Evolutionary conservation across 2,329 filamentous ascomycete genomes (phyloP).

Genomic region (Pseudocercospora crystallina): DNA sequence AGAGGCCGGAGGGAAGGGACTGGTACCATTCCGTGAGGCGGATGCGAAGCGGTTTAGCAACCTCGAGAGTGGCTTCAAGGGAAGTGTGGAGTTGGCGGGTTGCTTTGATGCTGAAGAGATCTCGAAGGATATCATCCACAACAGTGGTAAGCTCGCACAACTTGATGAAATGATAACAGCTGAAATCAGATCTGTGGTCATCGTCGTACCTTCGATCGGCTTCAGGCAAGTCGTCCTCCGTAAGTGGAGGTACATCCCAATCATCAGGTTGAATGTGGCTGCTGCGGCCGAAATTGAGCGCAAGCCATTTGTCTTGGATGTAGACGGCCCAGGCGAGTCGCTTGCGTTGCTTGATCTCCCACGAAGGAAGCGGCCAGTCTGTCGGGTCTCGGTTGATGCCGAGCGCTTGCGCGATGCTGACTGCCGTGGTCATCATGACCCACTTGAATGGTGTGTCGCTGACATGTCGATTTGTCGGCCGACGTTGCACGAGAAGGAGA

Average conservation of each 20-base stretch:
- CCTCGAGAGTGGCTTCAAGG: slow-evolving; percentile 45
- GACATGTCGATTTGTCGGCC: slow-evolving; percentile 36
- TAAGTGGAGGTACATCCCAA: slow-evolving; percentile 54
- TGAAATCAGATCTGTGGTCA: slow-evolving; percentile 15
- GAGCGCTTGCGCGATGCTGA: slow-evolving; percentile 59
- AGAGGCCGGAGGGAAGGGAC: slow-evolving; percentile 41
- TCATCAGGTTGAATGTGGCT: slow-evolving; percentile 55
- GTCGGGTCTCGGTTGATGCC: slow-evolving; percentile 63
- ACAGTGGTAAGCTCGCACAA: slow-evolving; percentile 54
- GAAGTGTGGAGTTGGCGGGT: slow-evolving; percentile 46
- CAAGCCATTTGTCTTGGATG: slow-evolving; percentile 65
- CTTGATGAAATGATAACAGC: slow-evolving; percentile 48
- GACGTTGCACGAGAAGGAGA: slow-evolving; percentile 34
- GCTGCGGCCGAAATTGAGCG: slow-evolving; percentile 58
- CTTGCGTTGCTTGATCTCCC: slow-evolving; percentile 63
- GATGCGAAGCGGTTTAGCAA: slow-evolving; percentile 51
- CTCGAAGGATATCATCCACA: slow-evolving; percentile 52
- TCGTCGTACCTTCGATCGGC: slow-evolving; percentile 20
- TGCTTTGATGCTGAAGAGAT: slow-evolving; percentile 34
- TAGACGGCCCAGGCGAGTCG: slow-evolving; percentile 64
- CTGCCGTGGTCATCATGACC: slow-evolving; percentile 37
- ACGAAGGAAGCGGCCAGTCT: slow-evolving; percentile 61
- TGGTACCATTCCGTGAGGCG: slow-evolving; percentile 52
- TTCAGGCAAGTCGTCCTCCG: slow-evolving; percentile 46
- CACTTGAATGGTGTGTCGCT: slow-evolving; percentile 37